phyloP scores from a whole-genome alignment of 2,329 filamentous ascomycete species.

The Fusarium neocosmosporiellum region DNA sequence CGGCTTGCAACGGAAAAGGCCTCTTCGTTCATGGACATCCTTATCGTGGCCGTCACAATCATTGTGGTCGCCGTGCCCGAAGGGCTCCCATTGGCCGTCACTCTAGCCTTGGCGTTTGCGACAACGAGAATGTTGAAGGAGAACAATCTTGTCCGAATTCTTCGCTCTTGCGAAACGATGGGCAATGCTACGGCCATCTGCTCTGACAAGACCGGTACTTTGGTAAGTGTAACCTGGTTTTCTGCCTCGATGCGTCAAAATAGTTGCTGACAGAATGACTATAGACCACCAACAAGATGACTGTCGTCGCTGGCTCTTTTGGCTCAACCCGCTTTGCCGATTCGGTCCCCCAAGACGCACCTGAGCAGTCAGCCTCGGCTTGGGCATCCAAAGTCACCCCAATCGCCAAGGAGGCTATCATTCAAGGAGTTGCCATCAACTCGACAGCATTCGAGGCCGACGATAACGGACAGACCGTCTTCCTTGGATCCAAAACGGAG shows the following conservation, averaged over 20 bases:
- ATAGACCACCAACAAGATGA: background rate
- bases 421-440: background rate
- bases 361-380: background rate
- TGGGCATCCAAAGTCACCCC: background rate
- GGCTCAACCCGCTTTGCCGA: background rate
- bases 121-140: constrained; percentile 75
- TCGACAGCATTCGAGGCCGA: background rate
- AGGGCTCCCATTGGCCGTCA: constrained; percentile 73
- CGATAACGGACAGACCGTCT: background rate
- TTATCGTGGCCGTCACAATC: constrained; percentile 73
- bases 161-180: constrained; percentile 77
- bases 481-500: background rate
- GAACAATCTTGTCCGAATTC: constrained; percentile 73
- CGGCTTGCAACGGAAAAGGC: constrained; percentile 63
- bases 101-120: constrained; percentile 73
- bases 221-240: constrained; percentile 73
- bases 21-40: constrained; percentile 67
- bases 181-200: constrained; percentile 79
- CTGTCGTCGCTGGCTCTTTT: background rate
- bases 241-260: background rate
- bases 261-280: background rate
- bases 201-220: constrained; percentile 64
- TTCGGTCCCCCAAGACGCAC: background rate
- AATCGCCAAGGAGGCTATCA: background rate
- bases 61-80: constrained; percentile 69